phyloP scores from a whole-genome alignment of 306 rosid genomes.

The Vigna mungo region DNA sequence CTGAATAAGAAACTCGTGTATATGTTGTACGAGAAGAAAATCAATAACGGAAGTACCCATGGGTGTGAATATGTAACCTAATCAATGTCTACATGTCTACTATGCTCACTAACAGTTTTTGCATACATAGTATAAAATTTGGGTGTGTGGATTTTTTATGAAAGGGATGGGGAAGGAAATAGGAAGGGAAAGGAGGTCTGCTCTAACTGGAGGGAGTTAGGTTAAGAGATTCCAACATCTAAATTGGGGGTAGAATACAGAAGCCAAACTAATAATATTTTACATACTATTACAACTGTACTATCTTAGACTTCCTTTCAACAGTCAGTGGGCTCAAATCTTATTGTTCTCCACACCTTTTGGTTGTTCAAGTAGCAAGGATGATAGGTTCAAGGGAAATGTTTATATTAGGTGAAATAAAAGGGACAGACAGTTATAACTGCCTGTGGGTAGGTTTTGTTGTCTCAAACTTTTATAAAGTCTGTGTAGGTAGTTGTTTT shows the following conservation, averaged over 20 bases:
- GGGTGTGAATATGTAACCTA: neutral
- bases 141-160: neutral
- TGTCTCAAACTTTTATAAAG: too few species aligned
- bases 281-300: neutral
- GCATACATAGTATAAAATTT: neutral
- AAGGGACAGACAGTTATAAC: too few species aligned
- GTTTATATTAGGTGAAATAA: too few species aligned
- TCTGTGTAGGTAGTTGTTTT: too few species aligned
- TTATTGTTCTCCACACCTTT: neutral
- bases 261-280: neutral
- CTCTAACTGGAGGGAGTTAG: neutral
- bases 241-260: slow-evolving; percentile 1
- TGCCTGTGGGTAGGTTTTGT: too few species aligned
- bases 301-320: neutral
- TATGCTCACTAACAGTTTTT: neutral
- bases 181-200: neutral
- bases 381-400: too few species aligned
- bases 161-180: neutral
- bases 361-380: neutral
- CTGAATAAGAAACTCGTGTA: neutral
- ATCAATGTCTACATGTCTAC: neutral
- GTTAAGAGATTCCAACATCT: neutral
- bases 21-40: slow-evolving; percentile 6
- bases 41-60: neutral
- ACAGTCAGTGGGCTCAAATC: slow-evolving; percentile 1